phyloP scores from a whole-genome alignment of 768 basidiomycete genomes.

The Trametes cingulata region DNA sequence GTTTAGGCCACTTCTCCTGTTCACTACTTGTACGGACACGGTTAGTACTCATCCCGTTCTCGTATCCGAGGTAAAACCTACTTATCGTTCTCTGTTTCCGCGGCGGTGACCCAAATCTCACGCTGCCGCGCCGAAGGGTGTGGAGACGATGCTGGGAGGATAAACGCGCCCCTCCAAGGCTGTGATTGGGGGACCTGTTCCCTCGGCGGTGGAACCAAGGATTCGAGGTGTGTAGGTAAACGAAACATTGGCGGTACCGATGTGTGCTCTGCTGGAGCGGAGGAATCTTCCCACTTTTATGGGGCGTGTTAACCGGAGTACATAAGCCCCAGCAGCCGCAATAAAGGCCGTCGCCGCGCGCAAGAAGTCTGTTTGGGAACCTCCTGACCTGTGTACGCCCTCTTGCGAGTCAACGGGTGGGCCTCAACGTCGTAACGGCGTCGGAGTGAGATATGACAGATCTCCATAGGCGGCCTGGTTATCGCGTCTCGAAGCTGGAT shows the following conservation, averaged over 20 bases:
- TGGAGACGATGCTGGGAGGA: constrained; percentile 50
- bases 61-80: constrained; percentile 38
- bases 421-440: constrained; percentile 7
- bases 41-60: constrained; percentile 6
- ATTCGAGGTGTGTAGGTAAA: constrained; percentile 60
- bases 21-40: constrained; percentile 36
- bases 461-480: constrained; percentile 3
- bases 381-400: constrained; percentile 1
- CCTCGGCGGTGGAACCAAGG: constrained; percentile 56
- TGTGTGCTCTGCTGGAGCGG: constrained; percentile 16
- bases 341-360: constrained; percentile 19
- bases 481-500: constrained; percentile 9
- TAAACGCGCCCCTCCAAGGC: constrained; percentile 61
- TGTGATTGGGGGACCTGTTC: constrained; percentile 42
- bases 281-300: constrained; percentile 15
- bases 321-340: constrained; percentile 16
- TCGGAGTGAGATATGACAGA: constrained; percentile 1
- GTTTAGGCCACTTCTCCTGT: constrained; percentile 56
- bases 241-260: constrained; percentile 41
- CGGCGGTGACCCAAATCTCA: constrained; percentile 59
- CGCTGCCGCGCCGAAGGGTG: constrained; percentile 45
- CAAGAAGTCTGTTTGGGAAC: constrained; percentile 15
- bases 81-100: constrained; percentile 74
- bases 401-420: neutral
- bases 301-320: constrained; percentile 19